Percentiles rank a stretch among this genome's conserved stretches.
Evolutionary conservation across 2,329 filamentous ascomycete genomes (phyloP).

Genomic region (Nigrospora osmanthi): DNA sequence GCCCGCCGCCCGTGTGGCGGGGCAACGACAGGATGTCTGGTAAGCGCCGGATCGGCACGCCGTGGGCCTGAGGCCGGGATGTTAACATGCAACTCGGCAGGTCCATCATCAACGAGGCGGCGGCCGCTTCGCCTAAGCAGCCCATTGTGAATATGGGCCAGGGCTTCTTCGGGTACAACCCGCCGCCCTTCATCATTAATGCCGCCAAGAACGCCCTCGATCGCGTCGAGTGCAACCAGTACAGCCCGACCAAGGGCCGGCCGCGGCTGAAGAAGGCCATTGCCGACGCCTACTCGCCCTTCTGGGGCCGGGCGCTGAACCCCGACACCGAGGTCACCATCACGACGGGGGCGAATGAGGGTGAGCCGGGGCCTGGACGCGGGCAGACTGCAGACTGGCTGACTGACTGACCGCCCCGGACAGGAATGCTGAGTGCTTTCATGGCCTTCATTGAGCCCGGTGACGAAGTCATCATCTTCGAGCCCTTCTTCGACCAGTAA

Average conservation of each 20-base stretch:
- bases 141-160: slow-evolving; percentile 60
- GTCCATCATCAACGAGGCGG: slow-evolving; percentile 60
- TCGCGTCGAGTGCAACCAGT: slow-evolving; percentile 95
- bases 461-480: slow-evolving; percentile 96
- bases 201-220: slow-evolving; percentile 87
- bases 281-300: slow-evolving; percentile 83
- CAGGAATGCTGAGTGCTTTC: slow-evolving; percentile 88
- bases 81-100: slow-evolving; percentile 21
- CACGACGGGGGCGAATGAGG: slow-evolving; percentile 86
- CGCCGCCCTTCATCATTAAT: slow-evolving; percentile 80
- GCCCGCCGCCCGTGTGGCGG: slow-evolving; percentile 41
- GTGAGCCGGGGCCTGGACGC: slow-evolving; percentile 16
- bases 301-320: slow-evolving; percentile 74
- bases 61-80: neutral
- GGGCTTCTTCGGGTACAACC: slow-evolving; percentile 87
- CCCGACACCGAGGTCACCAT: slow-evolving; percentile 91
- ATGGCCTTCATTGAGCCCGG: slow-evolving; percentile 95
- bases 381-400: too few species aligned
- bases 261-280: slow-evolving; percentile 89
- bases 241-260: slow-evolving; percentile 89
- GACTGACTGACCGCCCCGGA: too few species aligned
- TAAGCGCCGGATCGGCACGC: slow-evolving; percentile 19
- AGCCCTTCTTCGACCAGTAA: slow-evolving; percentile 96
- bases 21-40: slow-evolving; percentile 45
- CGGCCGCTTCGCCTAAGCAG: slow-evolving; percentile 53